These are phyloP conservation scores for Phytophthora ohioensis DNA, from an alignment of 352 stramenopile genomes.

Conservation along the genomic window DNA sequence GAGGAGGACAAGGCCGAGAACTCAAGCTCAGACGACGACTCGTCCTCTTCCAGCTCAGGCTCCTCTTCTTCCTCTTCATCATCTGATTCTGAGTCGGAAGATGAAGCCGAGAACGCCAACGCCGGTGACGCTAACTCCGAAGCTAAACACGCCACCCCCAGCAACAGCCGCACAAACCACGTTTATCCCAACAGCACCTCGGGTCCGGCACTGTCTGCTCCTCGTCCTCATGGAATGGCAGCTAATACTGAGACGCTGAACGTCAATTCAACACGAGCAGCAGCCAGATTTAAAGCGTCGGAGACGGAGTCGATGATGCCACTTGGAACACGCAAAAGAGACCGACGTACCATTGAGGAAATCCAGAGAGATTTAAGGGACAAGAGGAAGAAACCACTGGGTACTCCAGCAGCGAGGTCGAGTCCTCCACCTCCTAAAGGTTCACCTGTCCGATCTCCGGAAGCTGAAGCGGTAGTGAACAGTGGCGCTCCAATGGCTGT, in stretches of 20 bases:
- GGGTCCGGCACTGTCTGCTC: conserved; percentile 38
- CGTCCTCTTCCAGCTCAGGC: conserved; percentile 79
- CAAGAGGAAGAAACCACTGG: conserved; percentile 64
- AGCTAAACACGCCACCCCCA: conserved; percentile 17
- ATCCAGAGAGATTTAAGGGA: conserved; percentile 85
- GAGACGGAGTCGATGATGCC: conserved; percentile 69
- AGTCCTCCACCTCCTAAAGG: conserved; percentile 68
- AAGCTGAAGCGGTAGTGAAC: conserved; percentile 50
- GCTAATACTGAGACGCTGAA: conserved; percentile 60
- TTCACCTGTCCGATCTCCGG: conserved; percentile 75
- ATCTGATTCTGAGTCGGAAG: conserved; percentile 84
- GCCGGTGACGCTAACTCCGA: conserved; percentile 1
- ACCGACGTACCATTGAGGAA: conserved; percentile 89
- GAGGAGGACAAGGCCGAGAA: conserved; percentile 60
- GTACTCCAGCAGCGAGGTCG: conserved; percentile 35
- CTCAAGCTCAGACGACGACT: conserved; percentile 79
- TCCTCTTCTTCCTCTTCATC: conserved; percentile 83
- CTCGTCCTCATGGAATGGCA: conserved; percentile 42
- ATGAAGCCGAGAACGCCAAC: conserved; percentile 37
- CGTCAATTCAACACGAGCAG: conserved; percentile 78
- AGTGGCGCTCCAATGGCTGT: conserved; percentile 42
- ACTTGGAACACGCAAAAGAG: conserved; percentile 86
- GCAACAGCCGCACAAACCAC: conserved; percentile 24
- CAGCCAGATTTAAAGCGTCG: conserved; percentile 62
- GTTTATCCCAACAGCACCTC: conserved; percentile 11